A percentile compares a stretch with the other conserved stretches of the same genome.
Conservation (phyloP, 495 filamentous ascomycete species). For the Aspergillus haitiensis region DNA sequence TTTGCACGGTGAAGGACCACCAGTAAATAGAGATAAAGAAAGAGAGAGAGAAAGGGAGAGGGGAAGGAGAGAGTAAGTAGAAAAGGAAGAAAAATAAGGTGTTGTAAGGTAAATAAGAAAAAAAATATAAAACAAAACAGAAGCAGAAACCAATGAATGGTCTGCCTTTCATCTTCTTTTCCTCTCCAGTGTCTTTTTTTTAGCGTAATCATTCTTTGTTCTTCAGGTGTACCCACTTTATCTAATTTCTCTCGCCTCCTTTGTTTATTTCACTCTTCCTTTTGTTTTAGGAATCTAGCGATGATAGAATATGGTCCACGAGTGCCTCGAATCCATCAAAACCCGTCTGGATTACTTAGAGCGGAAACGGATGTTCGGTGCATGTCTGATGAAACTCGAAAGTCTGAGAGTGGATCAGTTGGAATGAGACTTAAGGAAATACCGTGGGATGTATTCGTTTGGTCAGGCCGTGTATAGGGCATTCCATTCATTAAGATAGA, state of each 20-base stretch:
- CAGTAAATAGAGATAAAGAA: not conserved
- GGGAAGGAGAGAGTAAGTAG: not conserved
- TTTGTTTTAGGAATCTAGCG: not conserved
- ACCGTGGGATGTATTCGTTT: not conserved
- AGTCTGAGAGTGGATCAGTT: constrained; percentile 25
- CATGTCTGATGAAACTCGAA: constrained; percentile 24
- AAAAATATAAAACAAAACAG: constrained; percentile 13
- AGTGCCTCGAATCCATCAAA: constrained; percentile 12
- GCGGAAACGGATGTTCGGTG: constrained; percentile 30
- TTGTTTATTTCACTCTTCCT: not conserved
- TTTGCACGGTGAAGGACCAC: no score
- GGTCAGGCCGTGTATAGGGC: constrained; percentile 39
- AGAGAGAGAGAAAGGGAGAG: not conserved
- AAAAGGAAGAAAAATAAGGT: not conserved
- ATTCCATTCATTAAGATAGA: constrained; percentile 38
- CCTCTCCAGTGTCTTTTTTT: no score
- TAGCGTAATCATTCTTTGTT: no score
- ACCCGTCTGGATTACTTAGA: constrained; percentile 30
- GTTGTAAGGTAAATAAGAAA: not conserved
- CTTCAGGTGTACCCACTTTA: not conserved
- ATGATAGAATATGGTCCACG: not conserved
- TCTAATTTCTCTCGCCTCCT: not conserved
- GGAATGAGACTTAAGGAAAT: constrained; percentile 18
- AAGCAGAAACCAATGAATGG: constrained; percentile 4
- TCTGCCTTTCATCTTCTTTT: no score